These are phyloP conservation scores for Escallonia rubra DNA, from an alignment of 129 eudicot species.

Conservation along the genomic window DNA sequence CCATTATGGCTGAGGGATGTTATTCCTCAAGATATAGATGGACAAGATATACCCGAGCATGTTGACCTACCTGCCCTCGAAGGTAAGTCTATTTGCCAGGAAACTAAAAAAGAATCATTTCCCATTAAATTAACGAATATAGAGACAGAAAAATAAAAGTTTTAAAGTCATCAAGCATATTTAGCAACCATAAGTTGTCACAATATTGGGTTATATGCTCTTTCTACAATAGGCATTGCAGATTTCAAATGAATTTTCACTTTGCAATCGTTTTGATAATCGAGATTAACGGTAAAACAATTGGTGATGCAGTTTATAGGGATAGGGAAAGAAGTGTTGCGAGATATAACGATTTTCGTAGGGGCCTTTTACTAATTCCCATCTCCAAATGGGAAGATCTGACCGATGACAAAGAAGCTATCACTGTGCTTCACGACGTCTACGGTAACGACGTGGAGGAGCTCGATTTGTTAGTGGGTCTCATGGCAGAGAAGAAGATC, in stretches of 20 bases:
- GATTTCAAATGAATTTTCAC: too few species aligned
- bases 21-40: slow-evolving; percentile 34
- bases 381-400: slow-evolving; percentile 51
- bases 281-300: too few species aligned
- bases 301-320: slow-evolving; percentile 38
- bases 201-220: too few species aligned
- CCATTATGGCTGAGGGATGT: slow-evolving; percentile 43
- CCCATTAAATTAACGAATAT: too few species aligned
- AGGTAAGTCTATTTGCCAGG: slow-evolving; percentile 31
- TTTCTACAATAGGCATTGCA: too few species aligned
- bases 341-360: slow-evolving; percentile 48
- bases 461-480: slow-evolving; percentile 46
- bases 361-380: slow-evolving; percentile 39
- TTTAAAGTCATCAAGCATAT: too few species aligned
- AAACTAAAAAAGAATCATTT: too few species aligned
- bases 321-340: slow-evolving; percentile 54
- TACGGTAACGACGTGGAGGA: slow-evolving; percentile 46
- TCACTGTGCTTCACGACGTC: slow-evolving; percentile 35
- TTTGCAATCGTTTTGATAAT: too few species aligned
- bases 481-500: slow-evolving; percentile 52
- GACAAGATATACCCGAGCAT: slow-evolving; percentile 27
- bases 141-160: too few species aligned
- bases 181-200: too few species aligned
- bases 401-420: slow-evolving; percentile 33
- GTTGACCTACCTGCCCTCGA: slow-evolving; percentile 48